These are phyloP conservation scores for Sinapis alba DNA, from an alignment of 441 rosid genomes.

Conservation along the genomic window DNA sequence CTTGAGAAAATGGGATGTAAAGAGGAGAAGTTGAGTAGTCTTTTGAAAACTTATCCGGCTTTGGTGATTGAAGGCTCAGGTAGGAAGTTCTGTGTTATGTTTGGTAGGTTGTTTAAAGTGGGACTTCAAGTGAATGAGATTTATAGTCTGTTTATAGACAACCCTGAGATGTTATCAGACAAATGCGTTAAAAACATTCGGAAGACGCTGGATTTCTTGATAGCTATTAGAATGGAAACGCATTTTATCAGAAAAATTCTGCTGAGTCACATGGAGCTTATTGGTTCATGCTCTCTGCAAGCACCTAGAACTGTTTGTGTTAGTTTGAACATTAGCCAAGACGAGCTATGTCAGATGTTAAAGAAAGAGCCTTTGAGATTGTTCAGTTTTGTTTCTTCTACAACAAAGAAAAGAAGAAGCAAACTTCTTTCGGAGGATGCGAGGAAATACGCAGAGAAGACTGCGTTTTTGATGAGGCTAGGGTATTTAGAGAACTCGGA, in stretches of 20 bases:
- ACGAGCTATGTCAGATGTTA: conserved; percentile 51
- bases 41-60: conserved; percentile 54
- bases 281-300: conserved; percentile 59
- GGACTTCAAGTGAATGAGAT: conserved; percentile 57
- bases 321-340: conserved; percentile 48
- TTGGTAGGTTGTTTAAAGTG: conserved; percentile 63
- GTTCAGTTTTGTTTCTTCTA: conserved; percentile 59
- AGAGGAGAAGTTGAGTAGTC: conserved; percentile 49
- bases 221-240: conserved; percentile 53
- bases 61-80: conserved; percentile 69
- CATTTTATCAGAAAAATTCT: conserved; percentile 50
- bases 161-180: conserved; percentile 57
- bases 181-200: conserved; percentile 51
- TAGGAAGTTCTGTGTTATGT: conserved; percentile 55
- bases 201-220: conserved; percentile 53
- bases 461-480: conserved; percentile 59
- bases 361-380: conserved; percentile 61
- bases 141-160: conserved; percentile 48
- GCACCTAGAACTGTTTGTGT: conserved; percentile 53
- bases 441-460: conserved; percentile 51
- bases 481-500: conserved; percentile 84
- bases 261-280: conserved; percentile 41
- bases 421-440: conserved; percentile 37
- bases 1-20: conserved; percentile 61
- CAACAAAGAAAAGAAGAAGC: conserved; percentile 38